Evolutionary conservation across 768 basidiomycete genomes (phyloP), one percentile per base, ranked within the genome.

Genomic region (Rhodotorula sphaerocarpa): DNA sequence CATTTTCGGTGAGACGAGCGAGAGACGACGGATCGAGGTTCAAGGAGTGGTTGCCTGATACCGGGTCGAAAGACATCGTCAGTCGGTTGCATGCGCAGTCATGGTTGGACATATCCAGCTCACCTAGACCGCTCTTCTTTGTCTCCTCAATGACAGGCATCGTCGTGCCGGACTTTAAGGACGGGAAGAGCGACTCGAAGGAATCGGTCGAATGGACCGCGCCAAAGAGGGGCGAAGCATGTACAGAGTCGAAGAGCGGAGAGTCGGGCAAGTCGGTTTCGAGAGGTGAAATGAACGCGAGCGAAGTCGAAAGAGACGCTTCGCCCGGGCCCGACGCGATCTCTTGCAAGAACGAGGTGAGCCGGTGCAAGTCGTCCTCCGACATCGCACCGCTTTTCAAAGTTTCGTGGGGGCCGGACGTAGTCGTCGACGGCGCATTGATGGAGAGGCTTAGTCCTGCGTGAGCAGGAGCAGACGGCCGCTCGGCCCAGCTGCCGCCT

Each of bases 71-170:
- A 21, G 10, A 34, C 14, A 34, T 52, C 34, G 3, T 20, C 27
- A 4, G 30, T 7, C 15, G 15, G 30, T 7, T 2, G 23, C 14
- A 16, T 28, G 36, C 11, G 27, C 31, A 21, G 30, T n/a, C n/a
- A 9, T 20, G 3, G 14, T 21, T 39, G 36, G 16, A 16, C 36
- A 16, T 10, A 10, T 39, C 36, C 16, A 16, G 28, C 63, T 36
- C 27, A 65, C 63, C 58, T 39, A 54, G 57, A 25, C 56, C 54
- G 55, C 52, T 59, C 10, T 47, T n/a, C 55, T 65, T 65, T n/a
- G 14, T 58, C 42, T 54, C 25, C 27, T 25, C 31, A 2, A 45
- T 31, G 34, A 59, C 36, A 16, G 10, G 36, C 36, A 39, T 16
- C 9, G 36, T 10, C 16, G 36, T 16, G 16, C 16, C 36, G 16